Evolutionary conservation across 805 yeast genomes (phyloP).

Genomic region (Sungouiozyma intestinalis): DNA sequence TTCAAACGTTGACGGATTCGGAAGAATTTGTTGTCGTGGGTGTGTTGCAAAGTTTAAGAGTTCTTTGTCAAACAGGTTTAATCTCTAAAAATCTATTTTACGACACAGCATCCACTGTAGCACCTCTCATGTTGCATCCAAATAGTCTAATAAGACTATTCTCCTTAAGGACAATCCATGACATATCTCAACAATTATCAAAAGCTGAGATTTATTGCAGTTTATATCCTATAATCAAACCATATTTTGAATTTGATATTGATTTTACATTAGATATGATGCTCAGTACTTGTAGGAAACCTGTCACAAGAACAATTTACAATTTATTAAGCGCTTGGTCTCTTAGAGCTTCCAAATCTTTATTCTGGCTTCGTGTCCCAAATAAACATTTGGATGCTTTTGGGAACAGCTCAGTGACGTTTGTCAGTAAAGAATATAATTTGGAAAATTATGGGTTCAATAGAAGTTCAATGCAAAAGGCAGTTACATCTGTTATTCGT

Average conservation of each 20-base stretch:
- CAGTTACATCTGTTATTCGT: conserved; percentile 16
- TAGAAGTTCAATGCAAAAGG: conserved; percentile 6
- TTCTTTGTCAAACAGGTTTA: conserved; percentile 46
- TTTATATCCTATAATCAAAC: conserved; percentile 68
- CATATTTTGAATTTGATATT: conserved; percentile 69
- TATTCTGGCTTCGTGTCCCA: conserved; percentile 66
- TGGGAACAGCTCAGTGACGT: conserved; percentile 30
- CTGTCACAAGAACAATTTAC: conserved; percentile 56
- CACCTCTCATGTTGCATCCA: conserved; percentile 69
- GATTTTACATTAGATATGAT: conserved; percentile 57
- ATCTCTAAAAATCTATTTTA: conserved; percentile 41
- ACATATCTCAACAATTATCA: conserved; percentile 51
- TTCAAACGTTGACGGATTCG: conserved; percentile 74
- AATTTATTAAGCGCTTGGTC: conserved; percentile 66
- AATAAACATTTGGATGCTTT: conserved; percentile 32
- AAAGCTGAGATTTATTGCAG: conserved; percentile 78
- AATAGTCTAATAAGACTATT: conserved; percentile 76
- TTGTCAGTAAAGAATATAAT: conserved; percentile 22
- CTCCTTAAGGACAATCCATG: conserved; percentile 47
- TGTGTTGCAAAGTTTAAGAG: conserved; percentile 51
- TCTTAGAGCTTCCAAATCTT: conserved; percentile 46
- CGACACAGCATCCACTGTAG: conserved; percentile 41
- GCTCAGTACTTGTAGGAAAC: conserved; percentile 55
- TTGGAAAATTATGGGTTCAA: conserved; percentile 22
- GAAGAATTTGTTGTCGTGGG: conserved; percentile 73